Evolutionary conservation across 306 rosid species (phyloP), one percentile per base, ranked within the genome.

Genomic region (Boehmeria nivea): DNA sequence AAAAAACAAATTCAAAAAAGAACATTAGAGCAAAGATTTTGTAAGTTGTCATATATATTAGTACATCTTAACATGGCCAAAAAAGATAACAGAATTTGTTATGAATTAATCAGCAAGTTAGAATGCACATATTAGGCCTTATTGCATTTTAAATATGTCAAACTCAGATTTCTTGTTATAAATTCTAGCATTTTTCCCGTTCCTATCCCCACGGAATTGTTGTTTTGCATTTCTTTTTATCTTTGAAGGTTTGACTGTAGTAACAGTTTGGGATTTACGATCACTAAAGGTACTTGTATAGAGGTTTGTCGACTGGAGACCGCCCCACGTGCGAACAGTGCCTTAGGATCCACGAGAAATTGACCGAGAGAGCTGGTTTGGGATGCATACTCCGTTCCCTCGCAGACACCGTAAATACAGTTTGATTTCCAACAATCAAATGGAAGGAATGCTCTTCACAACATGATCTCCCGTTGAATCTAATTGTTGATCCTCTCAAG

Each of bases 251-350:
- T 4, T 31, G 9, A 1, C 9, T 45, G 21, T 6, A 55, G 40
- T 67, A 28, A 40, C 47, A 43, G 20, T 34, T 28, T 42, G 12
- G 18, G 20, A 21, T 59, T 11, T 42, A 21, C n/a, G 20, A 42
- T 71, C 50, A 12, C 21, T 65, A 3, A 57, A 91, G 99, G 86
- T 91, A 91, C 78, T 71, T 91, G 73, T 91, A 87, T 23, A 81
- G 91, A 83, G 99, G 99, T 43, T 79, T 91, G 79, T 80, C 99
- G 23, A 91, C 95, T 0, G 95, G 99, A 33, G 99, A 91, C 76
- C 87, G 99, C 34, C 95, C 99, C 6, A 87, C 96, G 2, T 91
- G 99, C 8, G 99, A 91, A 19, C 95, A 85, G 55, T 87, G 95
- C 63, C 96, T 91, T 37, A 64, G 87, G 67, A 82, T 91, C 77